Evolutionary conservation across 2,329 filamentous ascomycete species (phyloP).

Genomic region (Periglandula ipomoeae): DNA sequence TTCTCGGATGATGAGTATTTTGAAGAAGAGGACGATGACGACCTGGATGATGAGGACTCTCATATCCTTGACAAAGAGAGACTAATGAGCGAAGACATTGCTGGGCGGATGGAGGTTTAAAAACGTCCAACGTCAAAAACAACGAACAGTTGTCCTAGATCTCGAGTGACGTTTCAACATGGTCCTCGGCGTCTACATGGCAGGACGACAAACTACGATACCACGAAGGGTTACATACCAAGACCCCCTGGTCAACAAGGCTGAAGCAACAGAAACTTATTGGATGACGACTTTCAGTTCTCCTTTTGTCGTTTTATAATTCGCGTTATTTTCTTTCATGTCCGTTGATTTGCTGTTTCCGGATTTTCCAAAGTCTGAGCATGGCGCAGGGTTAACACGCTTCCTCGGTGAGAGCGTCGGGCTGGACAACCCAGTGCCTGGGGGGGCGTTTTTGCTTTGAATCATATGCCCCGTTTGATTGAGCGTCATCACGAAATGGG

Average conservation of each 20-base stretch:
- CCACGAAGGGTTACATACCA: no score
- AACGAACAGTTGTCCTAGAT: background rate
- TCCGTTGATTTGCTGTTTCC: background rate
- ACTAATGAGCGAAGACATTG: constrained; percentile 54
- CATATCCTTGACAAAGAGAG: constrained; percentile 36
- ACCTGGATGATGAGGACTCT: constrained; percentile 35
- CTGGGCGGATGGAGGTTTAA: constrained; percentile 54
- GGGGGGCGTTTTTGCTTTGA: constrained; percentile 7
- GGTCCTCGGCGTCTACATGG: background rate
- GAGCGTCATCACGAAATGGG: background rate
- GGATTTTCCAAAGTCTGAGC: constrained; percentile 8
- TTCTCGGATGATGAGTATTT: constrained; percentile 43
- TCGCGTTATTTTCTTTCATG: background rate
- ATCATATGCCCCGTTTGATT: background rate
- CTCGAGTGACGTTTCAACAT: background rate
- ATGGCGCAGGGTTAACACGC: constrained; percentile 18
- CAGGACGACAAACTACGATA: background rate
- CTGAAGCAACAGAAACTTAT: background rate
- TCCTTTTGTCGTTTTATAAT: background rate
- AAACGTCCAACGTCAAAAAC: background rate
- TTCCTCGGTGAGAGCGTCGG: constrained; percentile 28
- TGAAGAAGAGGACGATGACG: constrained; percentile 34
- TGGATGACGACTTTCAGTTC: background rate
- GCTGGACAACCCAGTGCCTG: constrained; percentile 18
- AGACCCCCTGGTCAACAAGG: background rate